These are phyloP conservation scores for Rhamnella rubrinervis DNA, from an alignment of 331 rosid species.

Conservation along the genomic window DNA sequence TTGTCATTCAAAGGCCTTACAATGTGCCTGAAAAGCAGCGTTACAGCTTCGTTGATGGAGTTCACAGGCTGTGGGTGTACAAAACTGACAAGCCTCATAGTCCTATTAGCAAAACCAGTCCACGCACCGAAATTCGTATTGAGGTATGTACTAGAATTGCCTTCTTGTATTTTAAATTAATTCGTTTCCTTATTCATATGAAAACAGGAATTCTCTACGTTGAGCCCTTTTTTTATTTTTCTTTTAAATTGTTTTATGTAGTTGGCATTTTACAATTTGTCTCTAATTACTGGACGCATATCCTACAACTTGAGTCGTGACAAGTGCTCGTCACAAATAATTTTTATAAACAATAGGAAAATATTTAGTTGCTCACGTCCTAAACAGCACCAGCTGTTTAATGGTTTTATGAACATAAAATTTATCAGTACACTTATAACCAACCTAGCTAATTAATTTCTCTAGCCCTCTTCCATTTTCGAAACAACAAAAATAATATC, in stretches of 20 bases:
- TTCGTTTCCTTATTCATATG: too few species aligned
- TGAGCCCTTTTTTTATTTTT: too few species aligned
- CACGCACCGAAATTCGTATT: slow-evolving; percentile 57
- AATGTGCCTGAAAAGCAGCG: slow-evolving; percentile 33
- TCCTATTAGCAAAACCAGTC: slow-evolving; percentile 30
- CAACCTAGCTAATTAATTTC: too few species aligned
- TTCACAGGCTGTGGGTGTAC: slow-evolving; percentile 48
- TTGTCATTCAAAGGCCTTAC: slow-evolving; percentile 44
- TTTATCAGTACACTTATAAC: too few species aligned
- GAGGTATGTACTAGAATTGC: slow-evolving; percentile 22
- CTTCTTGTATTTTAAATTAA: background rate
- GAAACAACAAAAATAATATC: background rate
- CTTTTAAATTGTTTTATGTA: background rate
- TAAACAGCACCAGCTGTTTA: too few species aligned
- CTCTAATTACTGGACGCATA: too few species aligned
- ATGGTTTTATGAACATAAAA: too few species aligned
- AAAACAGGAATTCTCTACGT: background rate
- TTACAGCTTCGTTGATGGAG: slow-evolving; percentile 43
- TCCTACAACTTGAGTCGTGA: too few species aligned
- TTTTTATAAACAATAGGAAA: too few species aligned
- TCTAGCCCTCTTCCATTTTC: too few species aligned
- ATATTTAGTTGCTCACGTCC: too few species aligned
- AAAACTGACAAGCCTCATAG: slow-evolving; percentile 44
- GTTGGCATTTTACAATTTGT: background rate
- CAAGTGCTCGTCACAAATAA: too few species aligned